phyloP scores from a whole-genome alignment of 305 asterid species.

The Solanum hybrid region DNA sequence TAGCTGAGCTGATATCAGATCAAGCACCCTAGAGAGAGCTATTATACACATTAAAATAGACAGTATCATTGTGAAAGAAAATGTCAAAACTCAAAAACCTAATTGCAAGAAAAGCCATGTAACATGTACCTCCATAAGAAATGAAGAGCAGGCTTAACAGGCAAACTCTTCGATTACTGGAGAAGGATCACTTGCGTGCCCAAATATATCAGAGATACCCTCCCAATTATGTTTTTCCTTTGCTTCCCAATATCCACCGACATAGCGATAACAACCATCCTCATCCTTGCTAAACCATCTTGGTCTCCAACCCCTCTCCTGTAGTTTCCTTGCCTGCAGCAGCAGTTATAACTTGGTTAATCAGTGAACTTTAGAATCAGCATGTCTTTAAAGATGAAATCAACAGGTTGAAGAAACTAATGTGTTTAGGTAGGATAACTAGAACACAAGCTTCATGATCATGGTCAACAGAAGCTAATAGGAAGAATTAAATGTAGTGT shows the following conservation, averaged over 20 bases:
- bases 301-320: slow-evolving; percentile 95
- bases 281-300: slow-evolving; percentile 79
- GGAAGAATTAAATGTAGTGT: background rate
- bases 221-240: slow-evolving; percentile 70
- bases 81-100: background rate
- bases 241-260: slow-evolving; percentile 89
- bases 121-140: background rate
- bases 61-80: background rate
- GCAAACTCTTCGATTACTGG: slow-evolving; percentile 1
- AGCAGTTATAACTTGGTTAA: background rate
- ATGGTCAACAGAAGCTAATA: background rate
- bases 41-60: background rate
- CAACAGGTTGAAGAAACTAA: background rate
- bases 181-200: slow-evolving; percentile 43
- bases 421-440: background rate
- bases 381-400: background rate
- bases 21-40: background rate
- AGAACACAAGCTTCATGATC: background rate
- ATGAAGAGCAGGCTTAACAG: background rate
- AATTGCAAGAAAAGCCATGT: background rate
- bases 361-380: background rate
- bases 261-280: slow-evolving; percentile 65
- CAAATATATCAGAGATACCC: slow-evolving; percentile 69
- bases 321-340: slow-evolving; percentile 82
- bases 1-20: background rate